Evolutionary conservation across 768 basidiomycete genomes (phyloP).

Genomic region (Termitomyces sp.): DNA sequence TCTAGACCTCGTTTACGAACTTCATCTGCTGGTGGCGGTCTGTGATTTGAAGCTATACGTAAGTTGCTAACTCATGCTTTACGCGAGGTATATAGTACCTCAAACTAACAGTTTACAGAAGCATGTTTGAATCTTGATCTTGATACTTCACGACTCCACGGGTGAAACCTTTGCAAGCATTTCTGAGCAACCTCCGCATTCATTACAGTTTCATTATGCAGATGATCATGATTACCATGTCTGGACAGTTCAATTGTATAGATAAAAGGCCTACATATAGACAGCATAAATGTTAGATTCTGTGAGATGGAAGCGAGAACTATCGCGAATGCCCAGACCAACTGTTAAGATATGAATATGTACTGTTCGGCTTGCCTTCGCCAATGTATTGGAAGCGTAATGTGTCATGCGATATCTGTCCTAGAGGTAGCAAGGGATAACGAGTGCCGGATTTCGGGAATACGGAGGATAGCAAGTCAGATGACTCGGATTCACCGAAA

Average conservation of each 20-base stretch:
- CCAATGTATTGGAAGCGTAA: neutral
- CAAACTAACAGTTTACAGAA: neutral
- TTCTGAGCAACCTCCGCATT: neutral
- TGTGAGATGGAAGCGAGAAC: neutral
- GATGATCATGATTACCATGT: neutral
- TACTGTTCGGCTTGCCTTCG: neutral
- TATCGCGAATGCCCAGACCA: slow-evolving; percentile 1
- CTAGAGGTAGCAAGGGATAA: neutral
- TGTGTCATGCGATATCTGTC: neutral
- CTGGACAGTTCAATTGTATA: neutral
- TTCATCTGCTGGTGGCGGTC: slow-evolving; percentile 20
- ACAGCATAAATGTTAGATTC: neutral
- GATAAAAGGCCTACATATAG: neutral
- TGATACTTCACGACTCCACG: too few species aligned
- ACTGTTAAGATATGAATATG: neutral
- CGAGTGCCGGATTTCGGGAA: slow-evolving; percentile 14
- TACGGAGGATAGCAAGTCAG: slow-evolving; percentile 13
- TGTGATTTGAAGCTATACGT: slow-evolving; percentile 9
- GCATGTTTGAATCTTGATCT: neutral
- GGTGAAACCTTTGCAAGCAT: neutral
- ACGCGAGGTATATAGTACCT: neutral
- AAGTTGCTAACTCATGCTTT: neutral
- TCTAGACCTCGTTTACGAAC: slow-evolving; percentile 17
- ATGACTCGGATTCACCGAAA: neutral
- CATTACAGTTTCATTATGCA: neutral